Evolutionary conservation across 1,284 basidiomycete genomes (phyloP).

Genomic region (Ustilago loliicola): DNA sequence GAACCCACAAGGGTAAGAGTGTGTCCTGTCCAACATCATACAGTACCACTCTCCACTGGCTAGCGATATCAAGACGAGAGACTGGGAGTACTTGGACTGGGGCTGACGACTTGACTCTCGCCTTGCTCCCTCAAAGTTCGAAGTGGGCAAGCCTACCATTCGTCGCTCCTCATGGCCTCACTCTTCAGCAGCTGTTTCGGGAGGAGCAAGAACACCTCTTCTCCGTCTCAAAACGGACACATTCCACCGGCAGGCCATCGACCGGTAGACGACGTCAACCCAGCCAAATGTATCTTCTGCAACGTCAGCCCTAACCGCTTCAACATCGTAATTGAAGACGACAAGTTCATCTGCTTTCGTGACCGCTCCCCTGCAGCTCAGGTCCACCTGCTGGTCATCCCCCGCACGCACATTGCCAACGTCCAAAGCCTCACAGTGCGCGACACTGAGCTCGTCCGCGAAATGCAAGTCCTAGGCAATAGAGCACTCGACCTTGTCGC

Average conservation of each 20-base stretch:
- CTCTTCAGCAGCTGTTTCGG: slow-evolving; percentile 40
- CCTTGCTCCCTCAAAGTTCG: neutral
- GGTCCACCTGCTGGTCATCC: slow-evolving; percentile 78
- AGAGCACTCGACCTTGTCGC: slow-evolving; percentile 72
- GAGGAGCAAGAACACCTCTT: neutral
- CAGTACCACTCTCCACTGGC: neutral
- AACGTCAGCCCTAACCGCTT: slow-evolving; percentile 75
- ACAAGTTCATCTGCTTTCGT: slow-evolving; percentile 76
- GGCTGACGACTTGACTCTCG: neutral
- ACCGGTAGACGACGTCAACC: slow-evolving; percentile 35
- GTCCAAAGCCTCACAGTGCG: slow-evolving; percentile 73
- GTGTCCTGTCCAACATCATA: neutral
- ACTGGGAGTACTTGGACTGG: too few relatives aligned
- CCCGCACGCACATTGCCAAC: slow-evolving; percentile 74
- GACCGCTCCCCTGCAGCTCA: slow-evolving; percentile 77
- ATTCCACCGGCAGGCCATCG: slow-evolving; percentile 23
- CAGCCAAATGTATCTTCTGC: slow-evolving; percentile 75
- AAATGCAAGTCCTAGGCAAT: slow-evolving; percentile 78
- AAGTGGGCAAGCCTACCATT: neutral
- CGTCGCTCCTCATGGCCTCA: slow-evolving; percentile 17
- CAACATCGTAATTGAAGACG: slow-evolving; percentile 77
- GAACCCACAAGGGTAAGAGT: neutral
- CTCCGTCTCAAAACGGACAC: neutral
- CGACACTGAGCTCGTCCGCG: slow-evolving; percentile 72
- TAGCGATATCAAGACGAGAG: neutral